A percentile compares a stretch with the other conserved stretches of the same genome.
Evolutionary conservation across 768 basidiomycete species (phyloP).

Genomic region (Tulasnella sp.): DNA sequence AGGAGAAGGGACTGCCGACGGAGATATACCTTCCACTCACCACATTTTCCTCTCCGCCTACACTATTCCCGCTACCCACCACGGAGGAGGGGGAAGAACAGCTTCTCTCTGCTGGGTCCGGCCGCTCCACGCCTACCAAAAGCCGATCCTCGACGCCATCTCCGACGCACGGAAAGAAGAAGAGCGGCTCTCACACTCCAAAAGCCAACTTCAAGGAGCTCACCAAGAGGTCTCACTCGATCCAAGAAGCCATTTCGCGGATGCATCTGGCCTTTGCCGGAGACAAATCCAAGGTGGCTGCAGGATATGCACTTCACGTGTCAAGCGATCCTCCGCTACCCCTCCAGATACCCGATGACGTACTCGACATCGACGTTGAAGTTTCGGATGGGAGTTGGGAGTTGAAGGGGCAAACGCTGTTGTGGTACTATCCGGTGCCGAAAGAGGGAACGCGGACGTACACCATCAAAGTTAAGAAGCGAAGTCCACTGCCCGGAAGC

Average conservation of each 20-base stretch:
- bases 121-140: background rate
- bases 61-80: constrained; percentile 21
- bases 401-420: constrained; percentile 27
- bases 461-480: constrained; percentile 24
- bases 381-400: constrained; percentile 24
- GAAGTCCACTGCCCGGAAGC: background rate
- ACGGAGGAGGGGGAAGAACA: constrained; percentile 12
- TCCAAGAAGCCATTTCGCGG: constrained; percentile 26
- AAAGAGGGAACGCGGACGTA: constrained; percentile 18
- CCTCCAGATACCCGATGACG: constrained; percentile 25
- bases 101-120: background rate
- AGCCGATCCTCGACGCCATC: background rate
- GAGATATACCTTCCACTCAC: constrained; percentile 85
- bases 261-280: constrained; percentile 28
- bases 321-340: constrained; percentile 28
- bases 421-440: constrained; percentile 28
- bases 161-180: background rate
- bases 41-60: constrained; percentile 30
- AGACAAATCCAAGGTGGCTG: constrained; percentile 14
- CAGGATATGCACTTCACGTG: constrained; percentile 24
- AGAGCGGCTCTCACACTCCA: background rate
- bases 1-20: constrained; percentile 54
- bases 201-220: background rate
- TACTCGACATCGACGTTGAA: constrained; percentile 29
- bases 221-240: constrained; percentile 15